Evolutionary conservation across 495 filamentous ascomycete genomes (phyloP), one percentile per base, ranked within the genome.

Genomic region (Aspergillus nidulans): DNA sequence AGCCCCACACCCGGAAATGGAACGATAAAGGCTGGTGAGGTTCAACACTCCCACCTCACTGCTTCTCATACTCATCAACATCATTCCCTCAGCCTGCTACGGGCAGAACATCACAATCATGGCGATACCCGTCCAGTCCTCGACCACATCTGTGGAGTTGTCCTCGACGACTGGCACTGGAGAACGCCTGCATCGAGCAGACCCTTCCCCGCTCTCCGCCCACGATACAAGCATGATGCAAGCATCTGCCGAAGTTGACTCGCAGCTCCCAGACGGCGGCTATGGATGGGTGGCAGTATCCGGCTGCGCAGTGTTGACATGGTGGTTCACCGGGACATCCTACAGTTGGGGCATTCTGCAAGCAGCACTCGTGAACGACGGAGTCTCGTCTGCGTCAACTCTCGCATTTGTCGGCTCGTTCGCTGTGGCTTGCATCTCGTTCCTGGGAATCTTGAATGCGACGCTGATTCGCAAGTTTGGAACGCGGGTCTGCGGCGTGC

Each of bases 291-390:
- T 77, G 15, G 70, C 85, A 4, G 77, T 85, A 47, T 64, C 57
- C 28, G 76, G 67, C 7, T 82, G 81, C 58, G 72, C 74, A 1
- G 57, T 78, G 0, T 45, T 83, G 10, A 74, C 76, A 3, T 86
- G 78, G 68, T 82, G 78, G 80, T 71, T 77, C 39, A 71, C 78
- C 26, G 81, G 81, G 18, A 75, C 68, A 0, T 73, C 71, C 8
- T 79, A 80, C 55, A 72, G 69, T 49, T 85, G 82, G 82, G 83
- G 83, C 13, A 68, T 85, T 1, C 64, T 85, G 32, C 82, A 84
- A 58, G 72, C 74, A 0, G 81, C 75, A 0, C 69, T 85, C 5
- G 74, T 83, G 6, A 58, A 77, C 30, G 59, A 72, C 4, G 70
- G 69, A 1, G 65, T 79, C 0, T 71, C 73, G 18, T 73, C 75